Conservation (phyloP, 768 basidiomycete species). For the Podaxis sp. region DNA sequence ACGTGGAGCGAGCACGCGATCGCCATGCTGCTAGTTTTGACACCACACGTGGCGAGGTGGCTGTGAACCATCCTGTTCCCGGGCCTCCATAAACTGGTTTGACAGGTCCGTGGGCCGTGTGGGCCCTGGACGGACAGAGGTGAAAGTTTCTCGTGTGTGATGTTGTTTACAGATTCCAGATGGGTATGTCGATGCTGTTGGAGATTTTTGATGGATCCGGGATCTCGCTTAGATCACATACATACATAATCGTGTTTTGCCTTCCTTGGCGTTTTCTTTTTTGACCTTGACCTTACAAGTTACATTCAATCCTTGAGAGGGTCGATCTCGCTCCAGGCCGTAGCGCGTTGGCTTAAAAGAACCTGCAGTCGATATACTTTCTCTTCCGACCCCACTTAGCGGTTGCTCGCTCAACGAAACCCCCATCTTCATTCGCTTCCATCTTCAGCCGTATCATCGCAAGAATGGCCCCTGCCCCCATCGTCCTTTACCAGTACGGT, state of each 20-base stretch:
- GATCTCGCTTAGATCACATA: conserved; percentile 13
- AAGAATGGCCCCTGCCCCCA: conserved; percentile 9
- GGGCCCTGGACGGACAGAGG: conserved; percentile 9
- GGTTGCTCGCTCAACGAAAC: background rate
- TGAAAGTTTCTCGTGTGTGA: conserved; percentile 12
- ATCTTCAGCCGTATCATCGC: conserved; percentile 10
- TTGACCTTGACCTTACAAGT: conserved; percentile 11
- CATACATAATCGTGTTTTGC: conserved; percentile 13
- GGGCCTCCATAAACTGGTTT: conserved; percentile 26
- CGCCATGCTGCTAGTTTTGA: conserved; percentile 24
- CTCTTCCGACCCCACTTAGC: background rate
- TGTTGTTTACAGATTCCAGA: conserved; percentile 10
- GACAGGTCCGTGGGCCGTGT: conserved; percentile 20
- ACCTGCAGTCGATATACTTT: background rate
- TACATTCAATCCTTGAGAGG: conserved; percentile 11
- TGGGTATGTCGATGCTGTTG: conserved; percentile 7
- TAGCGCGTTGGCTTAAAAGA: conserved; percentile 11
- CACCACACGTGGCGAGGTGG: conserved; percentile 33
- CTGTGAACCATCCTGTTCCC: conserved; percentile 35
- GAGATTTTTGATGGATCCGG: conserved; percentile 15
- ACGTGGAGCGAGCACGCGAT: conserved; percentile 32
- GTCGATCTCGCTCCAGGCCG: conserved; percentile 2
- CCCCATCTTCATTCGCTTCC: background rate
- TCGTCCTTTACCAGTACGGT: conserved; percentile 11
- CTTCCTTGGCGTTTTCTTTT: conserved; percentile 12